Evolutionary conservation across 495 filamentous ascomycete species (phyloP), one percentile per base, ranked within the genome.

Genomic region (Penicillium paxilli): DNA sequence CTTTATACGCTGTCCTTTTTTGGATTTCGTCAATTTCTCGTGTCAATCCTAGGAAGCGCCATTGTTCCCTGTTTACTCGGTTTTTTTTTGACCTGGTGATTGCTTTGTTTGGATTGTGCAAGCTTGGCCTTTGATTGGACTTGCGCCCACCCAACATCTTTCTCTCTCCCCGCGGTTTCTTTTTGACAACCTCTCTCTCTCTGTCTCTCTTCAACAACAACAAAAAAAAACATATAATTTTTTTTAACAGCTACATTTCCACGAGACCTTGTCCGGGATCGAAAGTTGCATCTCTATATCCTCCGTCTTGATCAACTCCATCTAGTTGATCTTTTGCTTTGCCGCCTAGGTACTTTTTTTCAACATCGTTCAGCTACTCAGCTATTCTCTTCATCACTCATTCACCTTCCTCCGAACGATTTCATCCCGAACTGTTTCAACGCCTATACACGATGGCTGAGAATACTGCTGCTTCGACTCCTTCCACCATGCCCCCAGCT

Each of bases 371-470:
- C 53, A 17, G 41, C 40, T 57, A n/a, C n/a, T n/a, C n/a, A n/a
- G 44, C 57, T 55, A 45, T 61, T 42, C 26, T 5, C 11, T 56
- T 30, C 58, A 52, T 53, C 60, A 40, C 42, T 52, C 52, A 38
- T 33, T 57, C 59, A 49, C 41, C 54, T 52, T 38, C 14, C 16
- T 14, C 35, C 51, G 52, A 59, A 59, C 54, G 47, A 24, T 48
- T 62, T 50, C 44, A 25, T 58, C 26, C 57, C 56, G 48, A 45
- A 51, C 49, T 46, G 51, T 49, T 42, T 44, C 47, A 60, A 56
- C 17, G 47, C 51, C 51, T 44, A 57, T 59, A 64, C 69, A 71
- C 69, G 64, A 91, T 91, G 87, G 81, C 87, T 70, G 87, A 91
- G 60, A 83, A 79, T 74, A 77, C 76, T 57, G 72, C 81, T 35